These are phyloP conservation scores for Lachancea fermentati DNA, from an alignment of 805 yeast genomes.

Conservation along the genomic window DNA sequence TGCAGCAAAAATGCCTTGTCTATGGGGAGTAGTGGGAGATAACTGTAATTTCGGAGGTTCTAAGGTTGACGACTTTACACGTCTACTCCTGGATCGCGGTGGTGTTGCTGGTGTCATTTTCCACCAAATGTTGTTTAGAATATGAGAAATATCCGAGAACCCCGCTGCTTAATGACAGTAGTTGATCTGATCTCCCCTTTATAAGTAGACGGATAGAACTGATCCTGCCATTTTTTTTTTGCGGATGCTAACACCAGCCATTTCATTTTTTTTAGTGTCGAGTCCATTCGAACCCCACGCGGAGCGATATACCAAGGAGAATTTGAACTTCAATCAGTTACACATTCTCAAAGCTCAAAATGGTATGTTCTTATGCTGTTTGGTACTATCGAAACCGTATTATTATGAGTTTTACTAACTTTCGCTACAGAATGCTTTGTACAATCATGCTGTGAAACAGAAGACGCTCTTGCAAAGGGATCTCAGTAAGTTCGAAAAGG, in stretches of 20 bases:
- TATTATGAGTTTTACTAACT: too few relatives aligned
- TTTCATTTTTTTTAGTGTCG: neutral
- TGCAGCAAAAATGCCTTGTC: neutral
- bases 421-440: conserved; percentile 61
- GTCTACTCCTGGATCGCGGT: conserved; percentile 24
- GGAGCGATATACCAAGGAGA: neutral
- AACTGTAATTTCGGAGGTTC: conserved; percentile 1
- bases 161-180: neutral
- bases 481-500: conserved; percentile 56
- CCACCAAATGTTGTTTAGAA: too few relatives aligned
- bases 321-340: neutral
- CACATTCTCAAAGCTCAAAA: neutral
- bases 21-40: neutral
- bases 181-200: neutral
- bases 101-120: conserved; percentile 31
- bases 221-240: neutral
- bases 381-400: too few relatives aligned
- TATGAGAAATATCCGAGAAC: too few relatives aligned
- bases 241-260: neutral
- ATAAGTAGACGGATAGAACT: neutral
- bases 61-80: conserved; percentile 1
- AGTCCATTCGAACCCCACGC: neutral
- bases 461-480: conserved; percentile 68
- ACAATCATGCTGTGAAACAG: conserved; percentile 87
- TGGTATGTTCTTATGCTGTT: neutral